Conservation (phyloP, 192 early-diverging fungal species). For the Dissophora ornata region DNA sequence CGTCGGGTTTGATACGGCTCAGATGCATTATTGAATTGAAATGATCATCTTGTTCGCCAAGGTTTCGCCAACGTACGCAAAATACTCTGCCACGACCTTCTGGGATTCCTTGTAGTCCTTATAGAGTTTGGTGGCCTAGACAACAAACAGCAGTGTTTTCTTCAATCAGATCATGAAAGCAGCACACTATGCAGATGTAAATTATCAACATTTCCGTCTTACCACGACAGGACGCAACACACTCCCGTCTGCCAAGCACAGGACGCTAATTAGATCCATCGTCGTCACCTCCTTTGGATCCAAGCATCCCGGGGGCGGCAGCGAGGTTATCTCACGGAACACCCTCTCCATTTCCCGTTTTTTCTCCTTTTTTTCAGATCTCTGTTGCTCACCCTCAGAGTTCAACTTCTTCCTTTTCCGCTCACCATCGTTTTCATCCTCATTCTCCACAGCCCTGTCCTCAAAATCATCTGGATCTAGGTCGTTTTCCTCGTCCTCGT, state of each 20-base stretch:
- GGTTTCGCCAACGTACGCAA: conserved; percentile 35
- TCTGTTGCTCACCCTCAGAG: neutral
- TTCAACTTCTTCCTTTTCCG: conserved; percentile 31
- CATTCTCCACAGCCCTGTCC: conserved; percentile 3
- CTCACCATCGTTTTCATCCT: neutral
- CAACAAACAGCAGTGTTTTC: neutral
- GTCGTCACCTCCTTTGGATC: conserved; percentile 8
- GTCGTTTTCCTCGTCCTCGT: conserved; percentile 12
- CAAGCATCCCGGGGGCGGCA: conserved; percentile 37
- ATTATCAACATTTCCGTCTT: conserved; percentile 7
- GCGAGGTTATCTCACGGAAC: conserved; percentile 3
- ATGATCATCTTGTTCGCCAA: conserved; percentile 51
- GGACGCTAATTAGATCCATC: conserved; percentile 10
- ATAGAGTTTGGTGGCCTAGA: conserved; percentile 24
- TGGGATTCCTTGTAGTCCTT: conserved; percentile 5
- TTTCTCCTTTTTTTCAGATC: conserved; percentile 6
- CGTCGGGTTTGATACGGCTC: too few relatives aligned
- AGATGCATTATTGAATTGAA: conserved; percentile 12
- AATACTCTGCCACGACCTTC: conserved; percentile 26
- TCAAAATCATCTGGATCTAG: conserved; percentile 13
- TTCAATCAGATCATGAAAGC: neutral
- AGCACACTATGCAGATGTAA: too few relatives aligned
- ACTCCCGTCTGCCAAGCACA: conserved; percentile 19
- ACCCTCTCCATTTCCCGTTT: conserved; percentile 10
- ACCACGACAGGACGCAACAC: conserved; percentile 34